Conservation (phyloP, 2,329 filamentous ascomycete species). For the Lecanicillium sp. region DNA sequence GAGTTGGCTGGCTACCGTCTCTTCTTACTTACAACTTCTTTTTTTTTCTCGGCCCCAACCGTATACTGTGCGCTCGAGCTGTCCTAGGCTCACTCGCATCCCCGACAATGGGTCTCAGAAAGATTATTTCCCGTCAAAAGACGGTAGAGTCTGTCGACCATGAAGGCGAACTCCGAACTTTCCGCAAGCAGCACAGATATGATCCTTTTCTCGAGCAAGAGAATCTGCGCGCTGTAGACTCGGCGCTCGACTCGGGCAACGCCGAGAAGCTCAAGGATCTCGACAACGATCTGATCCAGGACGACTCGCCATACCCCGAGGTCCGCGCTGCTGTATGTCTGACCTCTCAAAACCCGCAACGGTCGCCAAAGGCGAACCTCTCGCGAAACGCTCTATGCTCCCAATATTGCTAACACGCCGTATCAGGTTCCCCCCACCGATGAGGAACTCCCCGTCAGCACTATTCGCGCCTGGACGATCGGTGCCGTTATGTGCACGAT, state of each 20-base stretch:
- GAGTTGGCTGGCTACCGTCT: background rate
- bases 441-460: slow-evolving; percentile 50
- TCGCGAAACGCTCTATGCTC: background rate
- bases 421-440: slow-evolving; percentile 32
- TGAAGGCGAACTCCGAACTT: slow-evolving; percentile 31
- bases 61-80: background rate
- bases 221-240: slow-evolving; percentile 45
- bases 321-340: slow-evolving; percentile 23
- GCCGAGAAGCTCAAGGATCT: slow-evolving; percentile 39
- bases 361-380: too few species aligned
- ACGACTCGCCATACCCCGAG: slow-evolving; percentile 53
- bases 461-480: slow-evolving; percentile 53
- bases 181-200: slow-evolving; percentile 47
- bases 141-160: slow-evolving; percentile 13
- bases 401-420: background rate
- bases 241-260: slow-evolving; percentile 38
- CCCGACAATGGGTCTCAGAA: slow-evolving; percentile 5
- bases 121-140: slow-evolving; percentile 12
- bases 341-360: too few species aligned
- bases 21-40: background rate
- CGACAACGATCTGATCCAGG: slow-evolving; percentile 41
- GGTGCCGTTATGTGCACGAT: slow-evolving; percentile 51
- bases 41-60: background rate
- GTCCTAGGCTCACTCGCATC: background rate
- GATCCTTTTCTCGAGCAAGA: slow-evolving; percentile 52